phyloP scores from a whole-genome alignment of 306 rosid species.

The Vachellia pachyceras region DNA sequence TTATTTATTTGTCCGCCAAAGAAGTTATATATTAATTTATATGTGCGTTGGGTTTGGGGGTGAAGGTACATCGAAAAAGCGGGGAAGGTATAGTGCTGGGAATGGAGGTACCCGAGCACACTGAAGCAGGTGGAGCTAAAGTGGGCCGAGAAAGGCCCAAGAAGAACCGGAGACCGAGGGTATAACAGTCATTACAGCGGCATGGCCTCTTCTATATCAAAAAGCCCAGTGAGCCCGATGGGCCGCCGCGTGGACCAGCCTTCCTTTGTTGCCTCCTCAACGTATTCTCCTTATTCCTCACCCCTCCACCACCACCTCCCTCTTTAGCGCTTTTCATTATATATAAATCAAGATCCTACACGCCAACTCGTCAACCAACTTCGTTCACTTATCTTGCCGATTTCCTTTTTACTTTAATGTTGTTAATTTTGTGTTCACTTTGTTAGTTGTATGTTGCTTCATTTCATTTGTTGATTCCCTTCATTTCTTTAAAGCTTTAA shows the following conservation, averaged over 20 bases:
- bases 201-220: slow-evolving; percentile 40
- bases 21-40: not conserved
- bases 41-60: not conserved
- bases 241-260: slow-evolving; percentile 18
- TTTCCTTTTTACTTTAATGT: too few relatives aligned
- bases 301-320: slow-evolving; percentile 56
- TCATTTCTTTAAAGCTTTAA: not conserved
- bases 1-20: too few relatives aligned
- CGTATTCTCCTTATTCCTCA: slow-evolving; percentile 55
- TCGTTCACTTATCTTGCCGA: too few relatives aligned
- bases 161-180: slow-evolving; percentile 53
- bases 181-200: slow-evolving; percentile 41
- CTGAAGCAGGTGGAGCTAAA: slow-evolving; percentile 68
- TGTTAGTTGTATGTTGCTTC: slow-evolving; percentile 16
- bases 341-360: too few relatives aligned
- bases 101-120: slow-evolving; percentile 59
- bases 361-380: not conserved
- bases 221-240: slow-evolving; percentile 45
- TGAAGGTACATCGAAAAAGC: slow-evolving; percentile 78
- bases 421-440: not conserved
- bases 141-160: slow-evolving; percentile 89
- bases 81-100: slow-evolving; percentile 58
- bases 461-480: slow-evolving; percentile 35
- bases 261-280: slow-evolving; percentile 54
- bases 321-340: slow-evolving; percentile 33